A percentile compares a stretch with the other conserved stretches of the same genome.
Conservation (phyloP, 2,329 filamentous ascomycete genomes). For the Nemania abortiva region DNA sequence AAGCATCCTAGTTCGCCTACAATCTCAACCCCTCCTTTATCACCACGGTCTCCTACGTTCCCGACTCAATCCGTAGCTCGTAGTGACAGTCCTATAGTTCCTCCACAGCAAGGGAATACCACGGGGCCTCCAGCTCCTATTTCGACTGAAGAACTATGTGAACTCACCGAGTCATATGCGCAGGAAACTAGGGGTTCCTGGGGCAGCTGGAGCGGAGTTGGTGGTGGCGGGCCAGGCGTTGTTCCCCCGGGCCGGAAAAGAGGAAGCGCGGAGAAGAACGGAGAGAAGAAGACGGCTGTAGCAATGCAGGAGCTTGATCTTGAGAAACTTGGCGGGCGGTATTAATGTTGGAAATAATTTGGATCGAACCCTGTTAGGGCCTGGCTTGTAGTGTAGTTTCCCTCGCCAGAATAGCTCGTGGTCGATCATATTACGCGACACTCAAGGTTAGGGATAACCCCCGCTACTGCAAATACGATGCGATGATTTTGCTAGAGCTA, state of each 20-base stretch:
- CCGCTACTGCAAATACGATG: constrained; percentile 1
- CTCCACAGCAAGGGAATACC: constrained; percentile 3
- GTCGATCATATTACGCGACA: neutral
- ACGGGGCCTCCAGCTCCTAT: constrained; percentile 32
- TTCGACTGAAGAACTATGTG: constrained; percentile 49
- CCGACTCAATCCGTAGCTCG: constrained; percentile 34
- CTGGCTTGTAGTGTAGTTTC: neutral
- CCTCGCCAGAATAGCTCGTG: neutral
- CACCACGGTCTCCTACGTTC: constrained; percentile 46
- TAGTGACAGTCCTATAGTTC: constrained; percentile 20
- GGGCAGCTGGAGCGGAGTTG: constrained; percentile 52
- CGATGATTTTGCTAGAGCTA: constrained; percentile 10
- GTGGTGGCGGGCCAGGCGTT: constrained; percentile 44
- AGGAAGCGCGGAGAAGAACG: constrained; percentile 37
- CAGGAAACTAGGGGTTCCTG: constrained; percentile 52
- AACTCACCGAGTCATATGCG: constrained; percentile 51
- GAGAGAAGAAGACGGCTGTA: constrained; percentile 24
- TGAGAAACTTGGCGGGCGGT: constrained; percentile 46
- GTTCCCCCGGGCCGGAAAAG: constrained; percentile 31
- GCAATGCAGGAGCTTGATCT: constrained; percentile 45
- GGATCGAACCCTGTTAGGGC: neutral
- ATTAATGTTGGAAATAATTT: constrained; percentile 28
- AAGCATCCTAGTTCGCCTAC: constrained; percentile 36
- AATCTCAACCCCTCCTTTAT: constrained; percentile 35
- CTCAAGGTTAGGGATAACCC: neutral